These are phyloP conservation scores for Petunia secreta DNA, from an alignment of 257 asterid species.

Conservation along the genomic window DNA sequence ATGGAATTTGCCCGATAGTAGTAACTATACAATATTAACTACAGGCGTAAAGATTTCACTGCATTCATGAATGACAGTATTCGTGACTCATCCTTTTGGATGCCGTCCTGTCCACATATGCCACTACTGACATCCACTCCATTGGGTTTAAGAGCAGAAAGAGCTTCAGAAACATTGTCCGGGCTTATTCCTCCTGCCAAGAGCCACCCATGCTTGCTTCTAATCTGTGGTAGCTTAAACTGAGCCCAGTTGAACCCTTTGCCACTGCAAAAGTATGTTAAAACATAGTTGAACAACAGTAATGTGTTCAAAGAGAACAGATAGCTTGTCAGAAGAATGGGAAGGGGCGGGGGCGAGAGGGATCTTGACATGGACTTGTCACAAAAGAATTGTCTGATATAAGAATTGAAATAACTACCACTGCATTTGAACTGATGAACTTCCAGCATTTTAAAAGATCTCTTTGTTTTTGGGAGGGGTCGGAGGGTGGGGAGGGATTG, in stretches of 20 bases:
- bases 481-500: too few species aligned
- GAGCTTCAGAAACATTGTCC: constrained; percentile 67
- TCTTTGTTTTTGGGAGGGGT: too few species aligned
- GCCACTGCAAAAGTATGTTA: constrained; percentile 56
- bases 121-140: constrained; percentile 98
- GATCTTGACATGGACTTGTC: neutral
- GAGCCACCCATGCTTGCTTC: constrained; percentile 86
- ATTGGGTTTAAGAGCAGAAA: constrained; percentile 67
- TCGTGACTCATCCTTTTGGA: constrained; percentile 68
- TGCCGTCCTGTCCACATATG: constrained; percentile 78
- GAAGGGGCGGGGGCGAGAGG: neutral
- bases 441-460: neutral
- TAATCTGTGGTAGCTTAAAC: constrained; percentile 67
- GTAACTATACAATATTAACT: constrained; percentile 26
- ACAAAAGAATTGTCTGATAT: neutral
- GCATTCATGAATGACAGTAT: constrained; percentile 71
- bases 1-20: neutral
- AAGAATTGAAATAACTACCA: neutral
- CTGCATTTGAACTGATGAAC: neutral
- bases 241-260: constrained; percentile 82
- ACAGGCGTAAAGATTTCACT: constrained; percentile 51
- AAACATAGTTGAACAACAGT: neutral
- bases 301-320: neutral
- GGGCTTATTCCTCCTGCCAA: constrained; percentile 90
- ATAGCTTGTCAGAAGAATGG: neutral